A percentile compares a stretch with the other conserved stretches of the same genome.
phyloP scores from a whole-genome alignment of 2,329 filamentous ascomycete species.

The Phaeomoniella chlamydospora region DNA sequence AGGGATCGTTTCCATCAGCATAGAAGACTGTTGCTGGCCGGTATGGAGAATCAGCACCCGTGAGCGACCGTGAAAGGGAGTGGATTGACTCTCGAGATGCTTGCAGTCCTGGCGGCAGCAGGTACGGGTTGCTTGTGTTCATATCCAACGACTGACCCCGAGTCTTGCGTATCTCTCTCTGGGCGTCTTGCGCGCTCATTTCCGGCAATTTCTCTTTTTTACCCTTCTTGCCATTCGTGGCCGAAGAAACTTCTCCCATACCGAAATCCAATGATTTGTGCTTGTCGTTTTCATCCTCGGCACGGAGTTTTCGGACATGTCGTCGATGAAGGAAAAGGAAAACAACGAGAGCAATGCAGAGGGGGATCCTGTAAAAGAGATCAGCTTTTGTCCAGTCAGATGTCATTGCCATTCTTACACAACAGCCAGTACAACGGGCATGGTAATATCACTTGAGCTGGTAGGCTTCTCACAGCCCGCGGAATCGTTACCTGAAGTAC shows the following conservation, averaged over 20 bases:
- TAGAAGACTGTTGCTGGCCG: constrained; percentile 40
- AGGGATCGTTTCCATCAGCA: constrained; percentile 19
- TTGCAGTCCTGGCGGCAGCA: constrained; percentile 73
- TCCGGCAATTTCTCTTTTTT: constrained; percentile 22
- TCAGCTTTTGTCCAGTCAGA: constrained; percentile 9
- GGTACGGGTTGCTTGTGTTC: constrained; percentile 70
- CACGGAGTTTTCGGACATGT: constrained; percentile 53
- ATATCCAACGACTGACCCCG: constrained; percentile 47
- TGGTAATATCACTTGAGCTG: background rate
- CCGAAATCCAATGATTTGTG: constrained; percentile 91
- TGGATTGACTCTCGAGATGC: constrained; percentile 74
- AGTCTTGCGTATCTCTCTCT: constrained; percentile 22
- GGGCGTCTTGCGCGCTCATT: constrained; percentile 42
- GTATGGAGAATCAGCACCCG: constrained; percentile 73
- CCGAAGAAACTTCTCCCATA: constrained; percentile 39
- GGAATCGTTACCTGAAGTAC: too few species aligned
- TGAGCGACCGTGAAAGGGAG: constrained; percentile 64
- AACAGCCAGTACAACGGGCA: background rate
- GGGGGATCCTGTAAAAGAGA: constrained; percentile 51
- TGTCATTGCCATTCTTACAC: background rate
- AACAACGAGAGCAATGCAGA: constrained; percentile 50
- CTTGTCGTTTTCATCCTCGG: constrained; percentile 73
- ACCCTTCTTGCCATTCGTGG: constrained; percentile 26
- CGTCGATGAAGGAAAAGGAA: constrained; percentile 68
- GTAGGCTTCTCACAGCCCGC: background rate